Evolutionary conservation across 768 basidiomycete species (phyloP).

Genomic region (Psilocybe cyanescens): DNA sequence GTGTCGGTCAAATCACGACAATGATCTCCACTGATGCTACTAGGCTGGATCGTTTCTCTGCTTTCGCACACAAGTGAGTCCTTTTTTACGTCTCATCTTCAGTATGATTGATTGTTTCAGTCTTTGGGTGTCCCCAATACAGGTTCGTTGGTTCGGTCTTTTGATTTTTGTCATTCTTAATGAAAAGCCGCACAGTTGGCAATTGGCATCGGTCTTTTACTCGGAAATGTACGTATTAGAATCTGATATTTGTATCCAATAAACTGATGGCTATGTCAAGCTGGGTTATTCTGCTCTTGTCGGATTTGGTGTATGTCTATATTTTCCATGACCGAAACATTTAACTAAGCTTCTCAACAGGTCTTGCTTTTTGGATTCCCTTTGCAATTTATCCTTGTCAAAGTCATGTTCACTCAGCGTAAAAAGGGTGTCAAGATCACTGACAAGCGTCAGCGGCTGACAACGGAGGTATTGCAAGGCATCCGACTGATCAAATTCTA

Average conservation of each 20-base stretch:
- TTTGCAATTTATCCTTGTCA: conserved; percentile 55
- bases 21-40: conserved; percentile 71
- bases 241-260: neutral
- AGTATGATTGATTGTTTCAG: conserved; percentile 31
- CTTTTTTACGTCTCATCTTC: neutral
- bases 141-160: conserved; percentile 31
- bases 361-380: conserved; percentile 64
- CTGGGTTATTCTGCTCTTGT: conserved; percentile 75
- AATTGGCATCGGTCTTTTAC: conserved; percentile 64
- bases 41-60: conserved; percentile 55
- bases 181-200: conserved; percentile 38
- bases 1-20: conserved; percentile 69
- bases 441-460: conserved; percentile 65
- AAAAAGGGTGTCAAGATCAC: conserved; percentile 65
- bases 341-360: conserved; percentile 18
- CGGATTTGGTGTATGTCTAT: conserved; percentile 45
- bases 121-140: conserved; percentile 64
- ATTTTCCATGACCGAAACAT: neutral
- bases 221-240: conserved; percentile 50
- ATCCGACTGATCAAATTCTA: conserved; percentile 70
- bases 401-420: conserved; percentile 57
- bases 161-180: neutral
- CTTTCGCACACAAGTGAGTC: conserved; percentile 44
- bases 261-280: conserved; percentile 26
- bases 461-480: conserved; percentile 70